A percentile compares a stretch with the other conserved stretches of the same genome.
phyloP scores from a whole-genome alignment of 768 basidiomycete genomes.

The Gymnopilus dilepis region DNA sequence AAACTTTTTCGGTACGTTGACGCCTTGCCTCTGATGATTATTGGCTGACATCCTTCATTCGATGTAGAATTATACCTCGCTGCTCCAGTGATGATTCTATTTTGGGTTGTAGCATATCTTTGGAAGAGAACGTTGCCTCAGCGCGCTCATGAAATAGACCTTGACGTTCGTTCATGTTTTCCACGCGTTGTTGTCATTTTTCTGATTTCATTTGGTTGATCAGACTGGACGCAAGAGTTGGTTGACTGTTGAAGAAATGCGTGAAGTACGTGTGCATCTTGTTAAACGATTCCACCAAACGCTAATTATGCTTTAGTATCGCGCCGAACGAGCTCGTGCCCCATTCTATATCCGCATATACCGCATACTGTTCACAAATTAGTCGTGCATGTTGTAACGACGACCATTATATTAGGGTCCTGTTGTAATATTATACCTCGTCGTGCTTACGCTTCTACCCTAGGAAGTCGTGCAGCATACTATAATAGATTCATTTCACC shows the following conservation, averaged over 20 bases:
- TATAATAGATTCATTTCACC: background rate
- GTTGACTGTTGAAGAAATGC: conserved; percentile 51
- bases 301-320: conserved; percentile 32
- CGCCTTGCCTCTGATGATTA: background rate
- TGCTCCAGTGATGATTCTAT: conserved; percentile 44
- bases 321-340: conserved; percentile 43
- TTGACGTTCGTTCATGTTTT: conserved; percentile 35
- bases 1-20: conserved; percentile 44
- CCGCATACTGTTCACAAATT: conserved; percentile 47
- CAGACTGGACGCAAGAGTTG: conserved; percentile 51
- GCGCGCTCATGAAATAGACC: conserved; percentile 44
- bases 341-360: conserved; percentile 43
- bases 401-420: background rate
- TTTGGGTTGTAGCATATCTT: conserved; percentile 41
- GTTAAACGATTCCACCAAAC: background rate
- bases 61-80: conserved; percentile 44
- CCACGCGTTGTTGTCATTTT: background rate
- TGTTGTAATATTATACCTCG: conserved; percentile 8
- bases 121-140: conserved; percentile 48
- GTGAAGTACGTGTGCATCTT: conserved; percentile 32
- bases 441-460: background rate
- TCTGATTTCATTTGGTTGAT: background rate
- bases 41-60: background rate
- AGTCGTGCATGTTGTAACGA: conserved; percentile 5
- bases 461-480: background rate